phyloP scores from a whole-genome alignment of 202 grass and related monocot genomes.

The Hordeum pubiflorum region DNA sequence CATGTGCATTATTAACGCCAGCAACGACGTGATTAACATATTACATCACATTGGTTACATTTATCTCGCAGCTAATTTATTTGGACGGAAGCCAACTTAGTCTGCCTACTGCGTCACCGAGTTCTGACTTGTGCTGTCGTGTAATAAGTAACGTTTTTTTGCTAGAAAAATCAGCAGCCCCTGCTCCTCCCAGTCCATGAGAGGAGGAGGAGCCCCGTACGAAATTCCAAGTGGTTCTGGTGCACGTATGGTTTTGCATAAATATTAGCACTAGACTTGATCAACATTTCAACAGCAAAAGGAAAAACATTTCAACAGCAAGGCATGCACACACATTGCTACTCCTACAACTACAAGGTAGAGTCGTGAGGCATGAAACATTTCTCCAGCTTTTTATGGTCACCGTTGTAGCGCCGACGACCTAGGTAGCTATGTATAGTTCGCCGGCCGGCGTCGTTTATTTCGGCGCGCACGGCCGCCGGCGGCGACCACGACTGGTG shows the following conservation, averaged over 20 bases:
- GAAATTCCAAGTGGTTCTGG: neutral
- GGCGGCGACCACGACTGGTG: neutral
- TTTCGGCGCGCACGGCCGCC: neutral
- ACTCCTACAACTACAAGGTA: neutral
- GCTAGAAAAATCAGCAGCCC: neutral
- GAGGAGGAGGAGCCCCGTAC: neutral
- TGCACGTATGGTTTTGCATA: neutral
- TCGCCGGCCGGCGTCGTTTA: neutral
- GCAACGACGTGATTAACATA: neutral
- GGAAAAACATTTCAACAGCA: neutral
- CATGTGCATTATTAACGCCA: slow-evolving; percentile 4
- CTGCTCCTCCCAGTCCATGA: neutral
- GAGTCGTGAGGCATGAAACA: neutral
- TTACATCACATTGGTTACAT: neutral
- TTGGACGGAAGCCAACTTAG: neutral
- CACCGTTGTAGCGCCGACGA: neutral
- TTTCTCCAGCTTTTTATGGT: neutral
- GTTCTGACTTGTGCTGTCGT: slow-evolving; percentile 21
- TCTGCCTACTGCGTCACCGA: neutral
- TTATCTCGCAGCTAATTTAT: neutral
- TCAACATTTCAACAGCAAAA: neutral
- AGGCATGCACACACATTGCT: neutral
- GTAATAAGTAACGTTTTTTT: neutral
- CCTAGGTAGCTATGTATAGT: neutral
- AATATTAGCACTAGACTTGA: neutral